Base-by-base conservation (phyloP, 1,284 basidiomycete species). In the Phlebopus sp. region DNA sequence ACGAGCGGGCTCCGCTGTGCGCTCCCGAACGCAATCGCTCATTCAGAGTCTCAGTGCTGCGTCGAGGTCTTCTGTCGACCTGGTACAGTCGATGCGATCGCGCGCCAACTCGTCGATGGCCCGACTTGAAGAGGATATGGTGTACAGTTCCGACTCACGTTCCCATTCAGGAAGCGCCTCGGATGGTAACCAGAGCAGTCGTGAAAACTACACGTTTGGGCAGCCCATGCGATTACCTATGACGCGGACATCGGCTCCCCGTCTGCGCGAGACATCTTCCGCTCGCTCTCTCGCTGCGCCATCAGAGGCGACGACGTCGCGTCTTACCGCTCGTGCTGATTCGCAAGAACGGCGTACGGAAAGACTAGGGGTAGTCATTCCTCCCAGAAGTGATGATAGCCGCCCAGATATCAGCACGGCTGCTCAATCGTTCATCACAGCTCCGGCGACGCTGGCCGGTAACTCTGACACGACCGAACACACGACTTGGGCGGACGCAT, bases 181-280 rank as follows among this genome's bases (percentile, higher is more conserved):
- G 31, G 73, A 76, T 52, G 74, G 69, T 3, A 40, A 69, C 19
- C 63, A 65, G 37, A 81, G 79, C 55, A 76, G 73, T 42, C 72
- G 71, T 0, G 84, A 86, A 58, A 86, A 85, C 60, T 74, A 86
- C 59, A 87, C 85, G 6, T 87, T 87, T 62, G 85, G 84, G 7
- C 74, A 78, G 44, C 83, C 78, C 13, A 60, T 68, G 55, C 49
- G 59, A 11, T 58, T 70, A 44, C 63, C 61, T 8, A 56, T 63
- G 52, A 49, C 27, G 15, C 52, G 41, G 10, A 19, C 29, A 19
- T 55, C 58, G 10, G 59, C 57, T 5, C 66, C 53, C 56, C 55
- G 57, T 4, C 35, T 59, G 18, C 53, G 52, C 6, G 17, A 41
- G 1, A 31, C 43, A 3, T 13, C 46, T 6, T 68, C 62, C 11